These are phyloP conservation scores for Glaciozyma martinii DNA, from an alignment of 768 basidiomycete species.

Conservation along the genomic window DNA sequence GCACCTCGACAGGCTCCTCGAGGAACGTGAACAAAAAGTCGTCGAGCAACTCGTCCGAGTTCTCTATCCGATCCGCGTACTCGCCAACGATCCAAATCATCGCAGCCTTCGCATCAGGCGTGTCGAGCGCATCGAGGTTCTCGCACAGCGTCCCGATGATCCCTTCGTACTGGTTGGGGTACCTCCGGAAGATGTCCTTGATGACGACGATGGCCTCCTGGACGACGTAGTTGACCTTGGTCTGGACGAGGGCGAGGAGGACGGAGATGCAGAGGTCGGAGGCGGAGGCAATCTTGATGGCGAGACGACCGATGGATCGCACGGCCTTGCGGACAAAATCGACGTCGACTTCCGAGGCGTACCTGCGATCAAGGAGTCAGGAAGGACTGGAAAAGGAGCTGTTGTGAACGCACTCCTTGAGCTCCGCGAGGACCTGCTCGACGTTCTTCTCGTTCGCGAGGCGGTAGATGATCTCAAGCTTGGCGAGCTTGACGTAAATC, in stretches of 20 bases:
- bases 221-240: constrained; percentile 89
- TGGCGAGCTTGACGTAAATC: constrained; percentile 96
- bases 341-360: constrained; percentile 95
- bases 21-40: constrained; percentile 79
- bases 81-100: constrained; percentile 99
- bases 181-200: constrained; percentile 94
- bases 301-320: constrained; percentile 90
- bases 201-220: constrained; percentile 96
- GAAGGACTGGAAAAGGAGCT: not conserved
- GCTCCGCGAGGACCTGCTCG: constrained; percentile 79
- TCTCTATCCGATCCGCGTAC: constrained; percentile 89
- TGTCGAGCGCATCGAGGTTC: constrained; percentile 81
- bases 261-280: constrained; percentile 84
- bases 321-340: constrained; percentile 98
- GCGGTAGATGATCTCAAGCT: constrained; percentile 98
- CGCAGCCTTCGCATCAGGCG: constrained; percentile 90
- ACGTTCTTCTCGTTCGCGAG: constrained; percentile 91
- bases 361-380: constrained; percentile 46
- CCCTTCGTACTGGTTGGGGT: constrained; percentile 92
- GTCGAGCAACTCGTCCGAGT: constrained; percentile 89
- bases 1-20: constrained; percentile 86
- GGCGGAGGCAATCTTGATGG: constrained; percentile 87
- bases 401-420: constrained; percentile 65
- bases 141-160: constrained; percentile 90
- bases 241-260: constrained; percentile 75